Evolutionary conservation across 2,329 filamentous ascomycete genomes (phyloP).

Genomic region (Botryotinia convoluta): DNA sequence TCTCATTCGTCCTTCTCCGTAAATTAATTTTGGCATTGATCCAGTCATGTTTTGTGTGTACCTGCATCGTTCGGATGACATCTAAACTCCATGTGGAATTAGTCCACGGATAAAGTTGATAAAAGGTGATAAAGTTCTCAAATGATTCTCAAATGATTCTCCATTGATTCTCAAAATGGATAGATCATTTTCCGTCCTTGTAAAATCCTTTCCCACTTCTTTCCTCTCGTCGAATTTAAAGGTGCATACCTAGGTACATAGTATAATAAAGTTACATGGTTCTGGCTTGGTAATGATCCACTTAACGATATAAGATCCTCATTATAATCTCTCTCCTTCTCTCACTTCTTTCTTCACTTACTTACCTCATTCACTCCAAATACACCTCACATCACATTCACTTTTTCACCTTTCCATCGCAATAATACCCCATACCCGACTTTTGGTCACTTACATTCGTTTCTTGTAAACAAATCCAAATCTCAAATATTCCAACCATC

Average conservation of each 20-base stretch:
- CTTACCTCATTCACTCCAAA: background rate
- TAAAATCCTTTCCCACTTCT: background rate
- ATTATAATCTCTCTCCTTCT: slow-evolving; percentile 4
- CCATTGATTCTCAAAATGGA: background rate
- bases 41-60: background rate
- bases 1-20: background rate
- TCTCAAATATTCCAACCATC: slow-evolving; percentile 23
- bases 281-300: background rate
- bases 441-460: slow-evolving; percentile 18
- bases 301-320: slow-evolving; percentile 13
- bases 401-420: background rate
- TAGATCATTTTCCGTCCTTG: background rate
- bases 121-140: background rate
- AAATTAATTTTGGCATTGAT: background rate
- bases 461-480: background rate
- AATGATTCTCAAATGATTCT: background rate
- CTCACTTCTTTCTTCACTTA: background rate
- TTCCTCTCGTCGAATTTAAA: background rate
- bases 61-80: background rate
- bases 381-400: background rate
- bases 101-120: background rate
- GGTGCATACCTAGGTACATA: background rate
- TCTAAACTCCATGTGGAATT: background rate
- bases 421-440: background rate
- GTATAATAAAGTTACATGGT: background rate